phyloP scores from a whole-genome alignment of 2,329 filamentous ascomycete species.

The Exophiala sideris region DNA sequence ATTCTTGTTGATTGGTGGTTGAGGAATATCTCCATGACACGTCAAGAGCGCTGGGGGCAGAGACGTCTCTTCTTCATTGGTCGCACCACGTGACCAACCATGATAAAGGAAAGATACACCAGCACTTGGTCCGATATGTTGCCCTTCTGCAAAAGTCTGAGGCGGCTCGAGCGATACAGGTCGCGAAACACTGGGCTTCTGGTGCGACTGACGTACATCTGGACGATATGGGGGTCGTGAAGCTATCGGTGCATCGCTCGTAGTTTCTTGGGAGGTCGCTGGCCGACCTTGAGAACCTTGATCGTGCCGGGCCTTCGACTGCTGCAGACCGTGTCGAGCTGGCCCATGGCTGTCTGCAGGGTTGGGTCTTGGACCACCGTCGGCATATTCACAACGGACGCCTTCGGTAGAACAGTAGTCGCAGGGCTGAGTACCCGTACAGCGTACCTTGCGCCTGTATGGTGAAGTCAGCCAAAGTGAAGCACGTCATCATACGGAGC shows the following conservation, averaged over 20 bases:
- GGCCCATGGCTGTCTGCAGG: not conserved
- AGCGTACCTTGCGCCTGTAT: constrained; percentile 25
- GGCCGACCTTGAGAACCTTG: too few relatives aligned
- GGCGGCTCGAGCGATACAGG: constrained; percentile 22
- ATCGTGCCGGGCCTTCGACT: not conserved
- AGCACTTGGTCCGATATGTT: constrained; percentile 50
- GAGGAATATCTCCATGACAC: constrained; percentile 42
- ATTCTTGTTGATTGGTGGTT: constrained; percentile 32
- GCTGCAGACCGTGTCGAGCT: not conserved
- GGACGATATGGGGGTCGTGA: not conserved
- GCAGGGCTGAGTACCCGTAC: constrained; percentile 25
- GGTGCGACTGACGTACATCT: not conserved
- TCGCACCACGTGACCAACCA: constrained; percentile 50
- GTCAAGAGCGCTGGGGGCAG: constrained; percentile 34
- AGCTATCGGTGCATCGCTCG: not conserved
- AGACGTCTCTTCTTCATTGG: constrained; percentile 37
- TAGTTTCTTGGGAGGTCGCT: not conserved
- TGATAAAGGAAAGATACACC: constrained; percentile 56
- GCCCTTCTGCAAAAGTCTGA: constrained; percentile 38
- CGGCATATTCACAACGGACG: constrained; percentile 24
- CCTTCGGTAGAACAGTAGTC: constrained; percentile 25
- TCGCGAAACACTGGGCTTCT: constrained; percentile 4
- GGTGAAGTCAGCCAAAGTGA: not conserved
- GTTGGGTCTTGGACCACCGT: constrained; percentile 7
- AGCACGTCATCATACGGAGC: not conserved